Evolutionary conservation across 192 early-diverging fungal genomes (phyloP), one percentile per base, ranked within the genome.

Genomic region (Coemansia sp.): DNA sequence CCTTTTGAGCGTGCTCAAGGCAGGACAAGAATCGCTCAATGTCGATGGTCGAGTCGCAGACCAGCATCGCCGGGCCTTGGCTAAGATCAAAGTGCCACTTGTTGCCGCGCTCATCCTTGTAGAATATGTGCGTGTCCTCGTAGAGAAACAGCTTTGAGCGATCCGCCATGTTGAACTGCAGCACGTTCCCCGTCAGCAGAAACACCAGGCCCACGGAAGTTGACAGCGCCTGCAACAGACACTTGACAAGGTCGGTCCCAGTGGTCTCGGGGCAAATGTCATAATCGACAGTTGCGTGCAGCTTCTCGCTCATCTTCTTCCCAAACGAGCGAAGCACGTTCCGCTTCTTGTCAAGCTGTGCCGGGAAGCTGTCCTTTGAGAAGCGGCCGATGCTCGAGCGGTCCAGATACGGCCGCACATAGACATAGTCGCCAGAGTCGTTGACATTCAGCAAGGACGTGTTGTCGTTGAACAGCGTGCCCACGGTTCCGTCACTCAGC

Each of bases 401-500:
- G 40, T 65, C 69, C 58, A 69, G 63, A 4, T 61, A 76, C 20
- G 79, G 73, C 31, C 73, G 65, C 29, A 82, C 70, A 38, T 82
- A 82, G 35, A 73, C 67, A n/a, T 70, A 82, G 29, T 51, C 43
- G 35, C 61, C 69, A 8, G 54, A 35, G 15, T 49, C 64, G 36
- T 57, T 24, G n/a, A 61, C 32, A 36, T 73, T 45, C 10, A 76
- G 65, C 24, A 97, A 75, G 12, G 87, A 93, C 6, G 92, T 94
- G 31, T 87, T 86, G 76, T 99, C 97, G 54, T 98, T 98, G 74
- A 92, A 98, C 42, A 92, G 85, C 1, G 95, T 88, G 11, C 96
- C 97, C 25, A 87, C 76, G 10, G 89, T 89, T 11, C 93, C 92
- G 70, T 98, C 94, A 27, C 90, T 88, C 60, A 98, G 74, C 51